phyloP scores from a whole-genome alignment of 352 stramenopile species.

The Phytopythium aichiense region DNA sequence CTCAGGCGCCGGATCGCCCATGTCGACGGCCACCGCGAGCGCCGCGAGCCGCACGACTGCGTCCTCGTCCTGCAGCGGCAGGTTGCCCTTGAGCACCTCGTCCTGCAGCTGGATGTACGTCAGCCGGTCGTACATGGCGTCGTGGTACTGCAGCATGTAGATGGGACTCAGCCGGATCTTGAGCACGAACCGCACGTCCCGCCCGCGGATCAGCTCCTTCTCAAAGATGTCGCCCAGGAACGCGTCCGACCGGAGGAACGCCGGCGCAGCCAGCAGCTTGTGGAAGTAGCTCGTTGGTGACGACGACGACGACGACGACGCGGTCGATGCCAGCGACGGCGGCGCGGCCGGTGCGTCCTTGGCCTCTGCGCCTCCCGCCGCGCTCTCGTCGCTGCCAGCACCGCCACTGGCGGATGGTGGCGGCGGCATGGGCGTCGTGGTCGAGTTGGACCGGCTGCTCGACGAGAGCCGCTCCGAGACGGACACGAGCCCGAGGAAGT shows the following conservation, averaged over 20 bases:
- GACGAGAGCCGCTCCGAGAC: slow-evolving; percentile 41
- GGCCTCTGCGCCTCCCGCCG: slow-evolving; percentile 1
- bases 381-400: too few species aligned
- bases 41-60: slow-evolving; percentile 72
- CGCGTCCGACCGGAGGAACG: slow-evolving; percentile 78
- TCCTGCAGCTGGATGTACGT: slow-evolving; percentile 91
- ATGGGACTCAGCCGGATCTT: slow-evolving; percentile 90
- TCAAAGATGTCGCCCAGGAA: slow-evolving; percentile 92
- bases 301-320: slow-evolving; percentile 26
- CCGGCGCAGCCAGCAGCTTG: slow-evolving; percentile 69
- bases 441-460: slow-evolving; percentile 24
- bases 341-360: slow-evolving; percentile 13
- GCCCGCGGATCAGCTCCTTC: slow-evolving; percentile 82
- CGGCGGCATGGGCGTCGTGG: slow-evolving; percentile 18
- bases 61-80: slow-evolving; percentile 79
- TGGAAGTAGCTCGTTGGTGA: slow-evolving; percentile 64
- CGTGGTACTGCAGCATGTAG: slow-evolving; percentile 78
- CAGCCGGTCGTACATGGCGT: slow-evolving; percentile 80
- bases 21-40: slow-evolving; percentile 80
- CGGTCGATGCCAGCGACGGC: slow-evolving; percentile 19
- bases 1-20: slow-evolving; percentile 46
- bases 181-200: slow-evolving; percentile 90
- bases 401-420: background rate
- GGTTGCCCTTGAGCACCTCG: slow-evolving; percentile 87
- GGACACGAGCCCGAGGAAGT: slow-evolving; percentile 61